Base-by-base conservation (phyloP, 352 stramenopile species). In the Phytophthora pistaciae region DNA sequence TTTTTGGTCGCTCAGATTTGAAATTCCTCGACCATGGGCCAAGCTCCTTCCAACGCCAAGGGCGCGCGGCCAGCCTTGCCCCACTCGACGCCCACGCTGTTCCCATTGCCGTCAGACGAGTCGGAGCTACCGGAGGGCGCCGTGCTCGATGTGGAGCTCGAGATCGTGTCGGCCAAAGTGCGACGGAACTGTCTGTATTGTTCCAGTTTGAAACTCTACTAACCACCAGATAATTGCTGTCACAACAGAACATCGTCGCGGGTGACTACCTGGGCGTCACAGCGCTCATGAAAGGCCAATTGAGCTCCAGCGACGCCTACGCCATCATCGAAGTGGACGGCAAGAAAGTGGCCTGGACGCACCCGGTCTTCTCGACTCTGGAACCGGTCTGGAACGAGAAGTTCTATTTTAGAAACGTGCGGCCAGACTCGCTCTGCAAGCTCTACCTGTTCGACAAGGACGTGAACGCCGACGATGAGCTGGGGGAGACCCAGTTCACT, bases 321-420 rank as follows among this genome's bases (percentile, higher is more conserved):
- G 72, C 48, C 6, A 20, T 78, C n/a, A 83, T 83, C 13, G 72
- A 80, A 59, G 68, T 80, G 10, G 64, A 78, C n/a, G 72, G 75
- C 5, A 38, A 70, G 33, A 61, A 64, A 65, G 75, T 83, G 44
- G 75, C 75, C 14, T 83, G 72, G 72, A 80, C 75, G 23, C 68
- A 69, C 44, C 75, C 75, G 23, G 55, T 83, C 55, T 82, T 83
- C 36, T 63, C 64, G 8, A 83, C 75, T 10, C 38, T 75, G 10
- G 64, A 83, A 21, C 75, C 75, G 50, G 68, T 75, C 5, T 83
- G 75, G 75, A 78, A 83, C 49, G 75, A 83, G 50, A 75, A 59
- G 20, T 83, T 83, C 29, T 78, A 60, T 31, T 83, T 83, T 42
- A 69, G 29, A 29, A 83, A 80, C 50, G 68, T 80, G 7, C 65